Base-by-base conservation (phyloP, 352 stramenopile genomes). In the Blastocystis sp. region DNA sequence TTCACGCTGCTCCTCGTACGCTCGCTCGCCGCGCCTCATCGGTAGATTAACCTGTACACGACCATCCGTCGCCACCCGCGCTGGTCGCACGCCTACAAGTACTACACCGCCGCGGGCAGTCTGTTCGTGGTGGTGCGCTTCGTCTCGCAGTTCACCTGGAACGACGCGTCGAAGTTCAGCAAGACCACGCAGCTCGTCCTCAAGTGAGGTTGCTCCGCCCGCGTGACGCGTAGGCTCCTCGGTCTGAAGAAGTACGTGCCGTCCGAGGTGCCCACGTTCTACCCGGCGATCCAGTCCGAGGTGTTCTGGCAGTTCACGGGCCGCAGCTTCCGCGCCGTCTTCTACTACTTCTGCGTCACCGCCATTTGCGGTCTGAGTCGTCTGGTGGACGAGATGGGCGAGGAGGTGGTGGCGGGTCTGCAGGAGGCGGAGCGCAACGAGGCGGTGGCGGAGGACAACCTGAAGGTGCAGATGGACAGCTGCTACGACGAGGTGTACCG, bases 211-310 rank as follows among this genome's bases (percentile, higher is more conserved):
- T 35, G 21, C 6, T 1, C 24, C 3, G 3, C 2, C 0, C 4
- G 19, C 9, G 3, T 81, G 9, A 63, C 37, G n/a, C 66, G 24
- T 69, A 85, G 74, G 37, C 13, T 85, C 26, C 26, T 51, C 24
- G 74, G 74, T 37, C 29, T 85, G 31, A 85, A 69, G 51, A 85
- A 85, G 26, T 85, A 85, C 41, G 74, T 85, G 10, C 74, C 74
- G 3, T 19, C 31, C 6, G 45, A 9, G 2, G 10, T 69, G 12
- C 74, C 74, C 0, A 2, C 9, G n/a, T 26, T n/a, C 0, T 85
- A 85, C 45, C 74, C 55, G 1, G 21, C 19, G 3, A 26, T 85
- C 35, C 21, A 33, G 24, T 67, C 31, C n/a, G 2, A 26, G 9
- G 50, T 45, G 31, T 69, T 59, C 41, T 67, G 59, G 50, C 12